Evolutionary conservation across 139 green algal species (phyloP).

Genomic region (Chlamydomonas incerta): DNA sequence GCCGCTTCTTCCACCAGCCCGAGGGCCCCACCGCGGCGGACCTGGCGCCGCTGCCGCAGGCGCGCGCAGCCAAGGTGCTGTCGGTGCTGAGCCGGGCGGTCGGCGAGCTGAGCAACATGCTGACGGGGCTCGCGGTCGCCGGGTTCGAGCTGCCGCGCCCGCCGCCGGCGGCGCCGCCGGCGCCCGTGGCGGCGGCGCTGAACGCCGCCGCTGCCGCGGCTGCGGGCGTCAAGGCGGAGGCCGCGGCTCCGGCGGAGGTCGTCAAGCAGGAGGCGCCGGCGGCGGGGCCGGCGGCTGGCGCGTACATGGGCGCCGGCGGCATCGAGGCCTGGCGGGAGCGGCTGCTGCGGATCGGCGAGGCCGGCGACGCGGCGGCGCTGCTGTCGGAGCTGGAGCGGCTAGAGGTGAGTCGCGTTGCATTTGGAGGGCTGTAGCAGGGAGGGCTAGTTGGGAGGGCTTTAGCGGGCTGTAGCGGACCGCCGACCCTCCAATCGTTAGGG

Average conservation of each 20-base stretch:
- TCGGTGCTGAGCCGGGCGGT: neutral
- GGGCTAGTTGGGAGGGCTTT: too few relatives aligned
- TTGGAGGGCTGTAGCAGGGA: too few relatives aligned
- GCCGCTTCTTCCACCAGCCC: conserved; percentile 6
- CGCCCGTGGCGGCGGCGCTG: neutral
- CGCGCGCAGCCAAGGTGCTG: neutral
- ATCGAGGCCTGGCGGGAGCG: conserved; percentile 36
- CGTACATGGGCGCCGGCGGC: neutral
- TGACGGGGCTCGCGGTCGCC: conserved; percentile 33
- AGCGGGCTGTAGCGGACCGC: too few relatives aligned
- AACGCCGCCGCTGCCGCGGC: neutral
- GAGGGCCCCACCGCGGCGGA: neutral
- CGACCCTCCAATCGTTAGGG: too few relatives aligned
- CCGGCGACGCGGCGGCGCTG: neutral
- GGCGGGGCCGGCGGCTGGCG: too few relatives aligned
- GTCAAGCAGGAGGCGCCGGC: too few relatives aligned
- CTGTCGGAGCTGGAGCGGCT: neutral
- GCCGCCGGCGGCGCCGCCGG: neutral
- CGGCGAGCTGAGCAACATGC: conserved; percentile 10
- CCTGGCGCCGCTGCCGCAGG: neutral
- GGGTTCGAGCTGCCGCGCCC: conserved; percentile 32
- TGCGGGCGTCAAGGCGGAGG: too few relatives aligned
- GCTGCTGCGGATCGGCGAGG: neutral
- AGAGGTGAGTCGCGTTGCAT: neutral
- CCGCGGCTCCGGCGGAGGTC: too few relatives aligned